These are phyloP conservation scores for Noccaea caerulescens DNA, from an alignment of 345 rosid species.

Conservation along the genomic window DNA sequence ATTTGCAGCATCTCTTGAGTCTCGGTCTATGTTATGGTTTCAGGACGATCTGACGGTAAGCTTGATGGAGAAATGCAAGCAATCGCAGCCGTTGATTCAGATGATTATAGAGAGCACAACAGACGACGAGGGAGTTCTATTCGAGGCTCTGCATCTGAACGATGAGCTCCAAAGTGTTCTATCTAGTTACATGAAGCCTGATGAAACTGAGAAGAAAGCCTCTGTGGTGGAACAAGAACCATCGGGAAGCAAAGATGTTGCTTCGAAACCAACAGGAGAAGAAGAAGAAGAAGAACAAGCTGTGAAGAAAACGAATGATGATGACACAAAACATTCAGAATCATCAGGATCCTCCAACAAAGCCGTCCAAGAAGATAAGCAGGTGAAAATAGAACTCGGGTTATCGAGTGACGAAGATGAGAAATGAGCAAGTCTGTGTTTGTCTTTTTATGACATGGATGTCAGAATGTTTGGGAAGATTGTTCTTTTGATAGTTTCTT, in stretches of 20 bases:
- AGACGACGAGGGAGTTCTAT: constrained; percentile 71
- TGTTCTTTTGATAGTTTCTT: constrained; percentile 17
- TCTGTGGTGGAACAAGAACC: constrained; percentile 38
- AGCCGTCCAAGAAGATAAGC: constrained; percentile 28
- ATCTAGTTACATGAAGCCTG: constrained; percentile 36
- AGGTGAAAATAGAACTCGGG: constrained; percentile 44
- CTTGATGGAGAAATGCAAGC: constrained; percentile 80
- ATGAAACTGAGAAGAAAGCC: constrained; percentile 27
- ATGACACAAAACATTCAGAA: constrained; percentile 20
- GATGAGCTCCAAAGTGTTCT: constrained; percentile 72
- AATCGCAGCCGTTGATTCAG: constrained; percentile 65
- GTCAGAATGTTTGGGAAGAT: constrained; percentile 23
- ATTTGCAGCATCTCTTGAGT: not conserved
- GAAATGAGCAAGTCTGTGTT: constrained; percentile 29
- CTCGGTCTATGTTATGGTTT: constrained; percentile 27
- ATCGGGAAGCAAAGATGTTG: constrained; percentile 37
- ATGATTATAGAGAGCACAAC: constrained; percentile 74
- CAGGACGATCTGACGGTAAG: constrained; percentile 73
- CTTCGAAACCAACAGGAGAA: constrained; percentile 32
- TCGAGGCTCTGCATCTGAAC: constrained; percentile 76
- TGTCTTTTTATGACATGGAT: constrained; percentile 6
- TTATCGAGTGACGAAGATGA: constrained; percentile 46
- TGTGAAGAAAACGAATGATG: constrained; percentile 18
- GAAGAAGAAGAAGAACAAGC: constrained; percentile 21
- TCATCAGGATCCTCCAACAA: constrained; percentile 34